Evolutionary conservation across 805 yeast species (phyloP).

Genomic region (Metschnikowia proteae): DNA sequence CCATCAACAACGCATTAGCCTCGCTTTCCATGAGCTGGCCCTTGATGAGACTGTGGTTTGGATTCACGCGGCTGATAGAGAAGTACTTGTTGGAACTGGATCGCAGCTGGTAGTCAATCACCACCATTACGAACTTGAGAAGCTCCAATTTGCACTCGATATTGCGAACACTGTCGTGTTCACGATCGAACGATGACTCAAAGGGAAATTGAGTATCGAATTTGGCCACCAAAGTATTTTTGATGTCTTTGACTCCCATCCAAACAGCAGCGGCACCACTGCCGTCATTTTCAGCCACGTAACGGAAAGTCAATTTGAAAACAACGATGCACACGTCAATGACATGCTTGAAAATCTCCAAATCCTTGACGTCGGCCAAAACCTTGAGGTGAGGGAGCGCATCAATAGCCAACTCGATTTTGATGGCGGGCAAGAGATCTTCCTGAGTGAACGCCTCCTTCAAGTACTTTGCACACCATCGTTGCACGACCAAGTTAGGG

Average conservation of each 20-base stretch:
- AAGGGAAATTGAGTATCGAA: constrained; percentile 60
- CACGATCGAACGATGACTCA: constrained; percentile 43
- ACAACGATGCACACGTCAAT: constrained; percentile 38
- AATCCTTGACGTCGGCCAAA: constrained; percentile 27
- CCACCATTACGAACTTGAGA: constrained; percentile 59
- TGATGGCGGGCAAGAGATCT: constrained; percentile 26
- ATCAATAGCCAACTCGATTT: constrained; percentile 40
- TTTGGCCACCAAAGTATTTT: constrained; percentile 52
- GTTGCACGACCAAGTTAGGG: constrained; percentile 32
- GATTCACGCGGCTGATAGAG: constrained; percentile 48
- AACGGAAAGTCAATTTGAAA: constrained; percentile 43
- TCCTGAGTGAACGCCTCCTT: constrained; percentile 33
- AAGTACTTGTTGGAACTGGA: constrained; percentile 39
- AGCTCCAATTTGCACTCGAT: constrained; percentile 63
- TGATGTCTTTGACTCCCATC: constrained; percentile 53
- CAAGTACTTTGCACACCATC: constrained; percentile 41
- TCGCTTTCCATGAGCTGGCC: constrained; percentile 60
- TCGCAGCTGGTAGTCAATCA: constrained; percentile 43
- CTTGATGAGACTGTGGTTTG: constrained; percentile 64
- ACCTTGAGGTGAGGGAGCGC: constrained; percentile 30
- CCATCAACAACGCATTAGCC: constrained; percentile 57
- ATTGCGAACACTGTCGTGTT: constrained; percentile 47
- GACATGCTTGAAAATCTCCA: constrained; percentile 28
- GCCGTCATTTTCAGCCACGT: constrained; percentile 47
- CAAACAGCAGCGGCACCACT: constrained; percentile 41